Evolutionary conservation across 2,329 filamentous ascomycete genomes (phyloP).

Genomic region (Lachnellula suecica): DNA sequence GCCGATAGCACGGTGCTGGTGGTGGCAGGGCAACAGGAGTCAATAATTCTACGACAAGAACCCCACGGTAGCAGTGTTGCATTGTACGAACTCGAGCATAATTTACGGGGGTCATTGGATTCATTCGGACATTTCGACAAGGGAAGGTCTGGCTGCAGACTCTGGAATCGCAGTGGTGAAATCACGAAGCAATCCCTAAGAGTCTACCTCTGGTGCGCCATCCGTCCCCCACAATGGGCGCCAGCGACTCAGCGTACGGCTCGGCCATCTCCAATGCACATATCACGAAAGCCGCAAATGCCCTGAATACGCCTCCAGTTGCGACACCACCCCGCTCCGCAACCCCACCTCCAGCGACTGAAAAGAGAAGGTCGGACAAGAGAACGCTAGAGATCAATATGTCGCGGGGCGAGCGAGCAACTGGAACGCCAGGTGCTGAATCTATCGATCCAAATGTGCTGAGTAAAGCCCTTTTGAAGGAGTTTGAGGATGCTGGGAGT

Average conservation of each 20-base stretch:
- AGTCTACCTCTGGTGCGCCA: conserved; percentile 3
- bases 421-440: conserved; percentile 17
- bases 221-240: conserved; percentile 24
- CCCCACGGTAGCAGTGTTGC: background rate
- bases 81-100: background rate
- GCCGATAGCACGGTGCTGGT: conserved; percentile 13
- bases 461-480: conserved; percentile 56
- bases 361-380: conserved; percentile 31
- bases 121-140: background rate
- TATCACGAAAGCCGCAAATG: conserved; percentile 23
- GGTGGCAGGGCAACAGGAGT: conserved; percentile 25
- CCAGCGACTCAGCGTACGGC: conserved; percentile 25
- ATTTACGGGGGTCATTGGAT: background rate
- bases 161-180: background rate
- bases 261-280: conserved; percentile 24
- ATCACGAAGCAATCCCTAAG: background rate
- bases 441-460: conserved; percentile 53
- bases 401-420: conserved; percentile 17
- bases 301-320: conserved; percentile 29
- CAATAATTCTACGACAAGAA: conserved; percentile 8
- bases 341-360: conserved; percentile 30
- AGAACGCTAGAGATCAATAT: conserved; percentile 24
- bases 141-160: background rate
- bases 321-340: conserved; percentile 30
- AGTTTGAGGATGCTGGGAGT: conserved; percentile 59